Conservation (phyloP, 441 rosid genomes). For the Hura crepitans region DNA sequence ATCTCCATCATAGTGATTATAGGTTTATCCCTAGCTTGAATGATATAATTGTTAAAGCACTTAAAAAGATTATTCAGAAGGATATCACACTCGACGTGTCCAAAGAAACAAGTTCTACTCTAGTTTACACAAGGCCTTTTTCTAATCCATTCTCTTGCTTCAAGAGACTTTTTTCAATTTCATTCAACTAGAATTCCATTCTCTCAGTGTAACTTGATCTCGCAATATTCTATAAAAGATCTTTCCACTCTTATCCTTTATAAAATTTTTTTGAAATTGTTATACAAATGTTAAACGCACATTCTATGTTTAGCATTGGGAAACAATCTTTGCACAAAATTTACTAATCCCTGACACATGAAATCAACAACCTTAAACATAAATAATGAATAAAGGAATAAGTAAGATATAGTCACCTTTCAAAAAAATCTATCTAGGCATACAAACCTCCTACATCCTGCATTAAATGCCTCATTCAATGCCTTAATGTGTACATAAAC, state of each 20-base stretch:
- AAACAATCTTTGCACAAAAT: too few species aligned
- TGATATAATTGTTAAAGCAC: not conserved
- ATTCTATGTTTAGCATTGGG: not conserved
- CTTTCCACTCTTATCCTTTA: not conserved
- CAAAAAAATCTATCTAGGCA: too few species aligned
- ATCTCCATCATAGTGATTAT: not conserved
- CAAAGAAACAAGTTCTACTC: not conserved
- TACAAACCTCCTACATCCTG: too few species aligned
- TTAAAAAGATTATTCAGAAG: not conserved
- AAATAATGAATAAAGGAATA: too few species aligned
- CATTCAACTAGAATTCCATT: not conserved
- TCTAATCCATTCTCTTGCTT: not conserved
- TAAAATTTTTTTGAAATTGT: too few species aligned
- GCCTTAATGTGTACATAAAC: too few species aligned
- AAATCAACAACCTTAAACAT: too few species aligned
- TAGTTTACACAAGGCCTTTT: not conserved
- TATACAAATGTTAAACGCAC: not conserved
- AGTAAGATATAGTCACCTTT: too few species aligned
- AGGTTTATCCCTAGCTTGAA: not conserved
- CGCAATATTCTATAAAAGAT: too few species aligned
- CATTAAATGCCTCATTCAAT: too few species aligned
- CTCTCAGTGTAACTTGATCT: not conserved
- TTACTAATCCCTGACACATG: not conserved
- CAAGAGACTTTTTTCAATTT: not conserved
- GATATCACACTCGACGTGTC: not conserved